Conservation (phyloP, 2,329 filamentous ascomycete species). For the Thelonectria olida region DNA sequence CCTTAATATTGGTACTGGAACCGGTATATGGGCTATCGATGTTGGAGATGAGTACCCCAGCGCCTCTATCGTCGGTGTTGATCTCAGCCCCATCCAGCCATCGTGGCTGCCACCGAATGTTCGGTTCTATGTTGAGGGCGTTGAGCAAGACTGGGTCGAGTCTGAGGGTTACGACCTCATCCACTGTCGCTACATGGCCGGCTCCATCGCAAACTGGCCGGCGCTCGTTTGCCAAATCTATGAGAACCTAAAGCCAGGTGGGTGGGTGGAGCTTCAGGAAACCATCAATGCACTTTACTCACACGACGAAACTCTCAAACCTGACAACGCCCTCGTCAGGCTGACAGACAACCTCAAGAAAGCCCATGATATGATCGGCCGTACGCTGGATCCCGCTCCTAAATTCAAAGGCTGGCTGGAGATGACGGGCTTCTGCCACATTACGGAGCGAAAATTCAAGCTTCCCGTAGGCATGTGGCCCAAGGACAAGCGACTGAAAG, state of each 20-base stretch:
- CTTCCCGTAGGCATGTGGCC: constrained; percentile 39
- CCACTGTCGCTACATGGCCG: constrained; percentile 47
- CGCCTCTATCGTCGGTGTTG: constrained; percentile 49
- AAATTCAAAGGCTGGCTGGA: constrained; percentile 40
- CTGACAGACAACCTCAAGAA: constrained; percentile 36
- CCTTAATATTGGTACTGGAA: no score
- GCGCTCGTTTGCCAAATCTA: no score
- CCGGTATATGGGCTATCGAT: constrained; percentile 59
- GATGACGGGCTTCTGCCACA: constrained; percentile 48
- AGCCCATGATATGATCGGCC: constrained; percentile 41
- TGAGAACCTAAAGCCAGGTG: constrained; percentile 54
- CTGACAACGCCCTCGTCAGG: constrained; percentile 46
- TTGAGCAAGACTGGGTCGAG: constrained; percentile 62
- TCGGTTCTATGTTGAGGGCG: constrained; percentile 67
- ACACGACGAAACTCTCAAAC: constrained; percentile 50
- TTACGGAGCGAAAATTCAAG: constrained; percentile 44
- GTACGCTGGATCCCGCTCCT: constrained; percentile 43
- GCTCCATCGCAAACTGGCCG: constrained; percentile 36
- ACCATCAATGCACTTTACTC: constrained; percentile 48
- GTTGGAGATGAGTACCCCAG: constrained; percentile 49
- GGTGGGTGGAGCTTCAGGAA: constrained; percentile 58
- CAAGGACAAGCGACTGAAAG: background rate
- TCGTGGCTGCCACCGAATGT: constrained; percentile 65
- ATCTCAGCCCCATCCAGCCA: constrained; percentile 56
- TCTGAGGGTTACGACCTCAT: constrained; percentile 44